Evolutionary conservation across 768 basidiomycete genomes (phyloP), one percentile per base, ranked within the genome.

Genomic region (Boletus rubropictus): DNA sequence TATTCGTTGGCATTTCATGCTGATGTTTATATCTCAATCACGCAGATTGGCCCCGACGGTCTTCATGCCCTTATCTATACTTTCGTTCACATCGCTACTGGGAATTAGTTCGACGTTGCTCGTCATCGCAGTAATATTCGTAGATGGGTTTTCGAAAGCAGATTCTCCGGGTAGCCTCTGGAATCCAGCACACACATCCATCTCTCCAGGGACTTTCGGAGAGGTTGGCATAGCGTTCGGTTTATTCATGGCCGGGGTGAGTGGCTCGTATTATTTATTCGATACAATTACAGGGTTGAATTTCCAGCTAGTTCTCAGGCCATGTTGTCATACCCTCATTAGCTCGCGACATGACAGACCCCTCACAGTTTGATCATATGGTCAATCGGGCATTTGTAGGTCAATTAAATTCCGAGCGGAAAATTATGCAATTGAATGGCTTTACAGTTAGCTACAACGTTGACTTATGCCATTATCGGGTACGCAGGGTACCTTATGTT

Each of bases 401-500:
- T 73, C 38, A 34, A 7, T 12, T n/a, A 20, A 12, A 4, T 40
- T 8, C 8, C 11, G 5, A 4, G 11, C 9, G 5, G 11, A n/a
- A 41, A 47, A 25, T 11, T 6, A 7, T 9, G 11, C 7, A 4
- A 12, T 22, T 48, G 42, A 42, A 34, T 24, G 21, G 12, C 36
- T 48, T 37, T 7, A n/a, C 52, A 86, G 85, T 55, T 72, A 18
- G 70, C 82, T 39, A 79, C 86, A 18, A 84, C 85, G 1, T 67
- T 71, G 29, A 68, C 88, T 24, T 83, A 83, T 53, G 63, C 71
- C n/a, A 50, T 84, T 10, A 82, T 92, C 24, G 91, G 86, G 4
- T 79, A 77, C 37, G 82, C 81, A 17, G 95, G 94, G 1, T 97
- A 96, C 57, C 65, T 89, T 17, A 98, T 98, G 95, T 93, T 91